Evolutionary conservation across 176 grass and related monocot species (phyloP).

Genomic region (Areca catechu): DNA sequence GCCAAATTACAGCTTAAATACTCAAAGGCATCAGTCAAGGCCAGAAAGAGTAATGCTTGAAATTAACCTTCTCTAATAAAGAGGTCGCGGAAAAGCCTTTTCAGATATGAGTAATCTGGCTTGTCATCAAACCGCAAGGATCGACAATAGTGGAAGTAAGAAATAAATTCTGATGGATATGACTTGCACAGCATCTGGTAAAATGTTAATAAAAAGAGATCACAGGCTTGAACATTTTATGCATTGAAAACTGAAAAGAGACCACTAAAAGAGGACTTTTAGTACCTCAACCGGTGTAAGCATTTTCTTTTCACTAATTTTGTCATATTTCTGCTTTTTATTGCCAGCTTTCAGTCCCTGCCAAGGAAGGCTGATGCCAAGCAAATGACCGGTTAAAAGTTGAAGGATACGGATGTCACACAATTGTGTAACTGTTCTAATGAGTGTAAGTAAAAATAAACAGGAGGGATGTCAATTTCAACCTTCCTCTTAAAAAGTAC

Average conservation of each 20-base stretch:
- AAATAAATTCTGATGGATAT: conserved; percentile 10
- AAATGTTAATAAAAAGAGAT: not conserved
- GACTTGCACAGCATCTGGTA: conserved; percentile 1
- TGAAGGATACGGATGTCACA: too few species aligned
- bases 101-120: conserved; percentile 17
- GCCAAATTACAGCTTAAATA: too few species aligned
- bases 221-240: too few species aligned
- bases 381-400: not conserved
- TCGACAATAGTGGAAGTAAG: conserved; percentile 14
- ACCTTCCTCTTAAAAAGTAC: conserved; percentile 11
- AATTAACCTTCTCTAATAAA: conserved; percentile 9
- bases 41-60: too few species aligned
- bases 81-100: conserved; percentile 11
- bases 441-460: not conserved
- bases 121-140: conserved; percentile 15
- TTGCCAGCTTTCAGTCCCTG: conserved; percentile 14
- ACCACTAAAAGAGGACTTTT: too few species aligned
- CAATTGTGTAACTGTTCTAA: too few species aligned
- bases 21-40: too few species aligned
- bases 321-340: conserved; percentile 15
- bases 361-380: conserved; percentile 6
- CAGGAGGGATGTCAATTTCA: not conserved
- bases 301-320: conserved; percentile 17
- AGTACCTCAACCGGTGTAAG: conserved; percentile 4
- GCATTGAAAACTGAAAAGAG: too few species aligned